Base-by-base conservation (phyloP, 2,329 filamentous ascomycete genomes). In the Xylariaceae sp. region DNA sequence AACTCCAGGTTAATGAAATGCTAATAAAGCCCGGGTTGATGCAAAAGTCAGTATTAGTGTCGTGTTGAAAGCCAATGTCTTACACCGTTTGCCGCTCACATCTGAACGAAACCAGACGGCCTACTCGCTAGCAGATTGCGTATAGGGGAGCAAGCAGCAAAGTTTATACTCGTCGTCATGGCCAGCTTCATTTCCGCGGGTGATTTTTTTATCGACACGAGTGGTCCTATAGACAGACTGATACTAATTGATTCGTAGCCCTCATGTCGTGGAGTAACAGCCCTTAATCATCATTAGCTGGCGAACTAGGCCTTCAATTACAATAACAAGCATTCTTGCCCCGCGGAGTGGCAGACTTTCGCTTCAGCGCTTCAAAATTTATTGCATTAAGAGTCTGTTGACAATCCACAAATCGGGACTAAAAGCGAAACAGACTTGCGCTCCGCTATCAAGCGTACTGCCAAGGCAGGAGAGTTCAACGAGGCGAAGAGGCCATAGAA, bases 1-100 rank as follows among this genome's bases (percentile, higher is more conserved):
- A 53, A 28, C 50, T 45, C 50, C 50, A 53, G 11, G 50, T 53
- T 2, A 34, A 53, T 6, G 50, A 46, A 23, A 41, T 41, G 16
- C 50, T 41, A 37, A 53, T 41, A 9, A 53, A 53, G 34, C 28
- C 50, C n/a, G n/a, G n/a, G n/a, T n/a, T n/a, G n/a, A n/a, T 53
- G n/a, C 3, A 6, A 33, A 2, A 9, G 24, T 53, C 5, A 53
- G 41, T 26, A 16, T 11, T 19, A 23, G 12, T 16, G 2, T 24
- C 6, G 33, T 16, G n/a, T 28, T 11, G 24, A 24, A 21, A 9
- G 6, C 12, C 14, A 33, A 14, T 40, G 6, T 28, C 50, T 16
- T 46, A 47, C 50, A 26, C 26, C 41, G 17, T 19, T 33, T 40
- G 1, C 50, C 50, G 50, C 24, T 40, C 17, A 31, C 17, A 5